Base-by-base conservation (phyloP, 2,329 filamentous ascomycete species). In the Fusarium beomiforme region DNA sequence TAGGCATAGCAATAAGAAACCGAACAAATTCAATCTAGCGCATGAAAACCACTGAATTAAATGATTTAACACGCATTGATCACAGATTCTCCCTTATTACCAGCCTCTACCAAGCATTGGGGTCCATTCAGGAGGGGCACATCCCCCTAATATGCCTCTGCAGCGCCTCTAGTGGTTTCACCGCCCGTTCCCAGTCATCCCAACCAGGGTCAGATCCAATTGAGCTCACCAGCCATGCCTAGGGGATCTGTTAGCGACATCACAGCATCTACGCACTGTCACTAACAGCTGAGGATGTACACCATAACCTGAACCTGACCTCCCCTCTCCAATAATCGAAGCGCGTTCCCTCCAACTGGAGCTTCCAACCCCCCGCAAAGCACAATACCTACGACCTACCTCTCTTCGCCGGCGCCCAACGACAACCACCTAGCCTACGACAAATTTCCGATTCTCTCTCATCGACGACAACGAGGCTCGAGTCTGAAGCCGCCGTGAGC, bases 291-390 rank as follows among this genome's bases (percentile, higher is more conserved):
- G 31, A 33, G 34, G 47, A 65, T 57, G 24, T 44, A 34, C 29
- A 34, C 37, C 21, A 55, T 33, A 31, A 46, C 63, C 53, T 59
- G 37, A 51, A 53, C 63, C 67, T 50, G 42, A 69, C 58, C 59
- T 64, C 69, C 53, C 61, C 63, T 69, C 72, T 69, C 74, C 69
- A 73, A 73, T 72, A 71, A 74, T 72, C 71, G 56, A 67, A 36
- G 61, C 71, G 69, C 67, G 65, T 65, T 67, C 54, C 60, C 55
- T 66, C 64, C 57, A 75, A 70, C 64, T 67, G 56, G 64, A 71
- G 71, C 70, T 72, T 62, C 70, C 31, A 37, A n/a, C 73, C 74
- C 56, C 74, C 73, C 74, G 71, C 75, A 75, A 75, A 74, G 67
- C 72, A 76, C 72, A 75, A 74, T 71, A 75, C 72, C 67, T 74